Evolutionary conservation across 805 yeast species (phyloP).

Genomic region (Ogataea sp.): DNA sequence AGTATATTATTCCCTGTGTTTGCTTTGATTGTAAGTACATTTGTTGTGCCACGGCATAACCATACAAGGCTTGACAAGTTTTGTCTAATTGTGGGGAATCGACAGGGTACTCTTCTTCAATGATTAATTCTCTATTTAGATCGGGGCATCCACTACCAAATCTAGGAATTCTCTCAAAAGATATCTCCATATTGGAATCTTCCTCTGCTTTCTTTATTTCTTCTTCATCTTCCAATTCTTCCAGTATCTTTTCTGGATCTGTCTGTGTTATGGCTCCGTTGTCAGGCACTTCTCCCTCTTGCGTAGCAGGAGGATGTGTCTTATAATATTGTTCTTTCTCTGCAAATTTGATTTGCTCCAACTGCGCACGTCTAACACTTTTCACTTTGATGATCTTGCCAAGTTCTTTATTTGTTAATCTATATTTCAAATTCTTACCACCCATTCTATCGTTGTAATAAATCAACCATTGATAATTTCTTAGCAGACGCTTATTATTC

Average conservation of each 20-base stretch:
- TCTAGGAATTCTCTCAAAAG: background rate
- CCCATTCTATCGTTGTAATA: conserved; percentile 41
- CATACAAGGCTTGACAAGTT: conserved; percentile 21
- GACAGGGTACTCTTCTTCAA: conserved; percentile 20
- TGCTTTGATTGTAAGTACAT: conserved; percentile 18
- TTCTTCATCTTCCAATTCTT: conserved; percentile 2
- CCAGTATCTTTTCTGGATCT: too few relatives aligned
- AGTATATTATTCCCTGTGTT: conserved; percentile 20
- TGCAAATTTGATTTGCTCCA: background rate
- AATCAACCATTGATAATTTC: conserved; percentile 39
- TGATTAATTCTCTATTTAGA: conserved; percentile 17
- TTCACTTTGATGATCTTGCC: conserved; percentile 17
- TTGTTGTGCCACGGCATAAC: conserved; percentile 15
- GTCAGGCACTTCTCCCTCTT: too few relatives aligned
- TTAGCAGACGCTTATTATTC: conserved; percentile 30
- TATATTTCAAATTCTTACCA: conserved; percentile 14
- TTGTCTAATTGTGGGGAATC: conserved; percentile 32
- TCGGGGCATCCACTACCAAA: conserved; percentile 2
- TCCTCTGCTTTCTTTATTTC: conserved; percentile 1
- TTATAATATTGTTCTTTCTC: background rate
- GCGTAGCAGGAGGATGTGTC: too few relatives aligned
- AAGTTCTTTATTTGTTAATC: conserved; percentile 1
- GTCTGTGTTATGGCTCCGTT: too few relatives aligned
- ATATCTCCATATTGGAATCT: background rate
- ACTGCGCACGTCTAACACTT: background rate